phyloP scores from a whole-genome alignment of 257 asterid species.

The Solanum lignicaule region DNA sequence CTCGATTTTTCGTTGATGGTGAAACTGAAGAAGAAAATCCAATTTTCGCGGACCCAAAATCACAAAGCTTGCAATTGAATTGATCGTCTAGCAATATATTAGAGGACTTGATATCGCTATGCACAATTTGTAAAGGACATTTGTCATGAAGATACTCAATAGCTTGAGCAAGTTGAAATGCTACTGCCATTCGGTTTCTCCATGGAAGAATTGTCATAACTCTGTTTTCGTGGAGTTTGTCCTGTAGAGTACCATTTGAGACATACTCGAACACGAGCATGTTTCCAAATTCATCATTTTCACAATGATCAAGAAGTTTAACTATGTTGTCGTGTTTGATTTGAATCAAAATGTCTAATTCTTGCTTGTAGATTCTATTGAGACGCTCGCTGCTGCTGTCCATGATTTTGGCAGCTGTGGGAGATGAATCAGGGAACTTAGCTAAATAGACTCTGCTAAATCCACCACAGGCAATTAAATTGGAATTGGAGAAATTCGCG shows the following conservation, averaged over 20 bases:
- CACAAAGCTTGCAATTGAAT: slow-evolving; percentile 64
- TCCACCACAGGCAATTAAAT: slow-evolving; percentile 58
- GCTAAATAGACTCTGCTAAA: slow-evolving; percentile 66
- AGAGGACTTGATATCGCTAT: slow-evolving; percentile 65
- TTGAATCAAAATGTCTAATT: slow-evolving; percentile 35
- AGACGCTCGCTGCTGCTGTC: slow-evolving; percentile 51
- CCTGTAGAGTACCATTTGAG: slow-evolving; percentile 51
- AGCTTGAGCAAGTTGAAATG: slow-evolving; percentile 58
- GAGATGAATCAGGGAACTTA: slow-evolving; percentile 18
- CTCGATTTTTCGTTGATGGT: slow-evolving; percentile 16
- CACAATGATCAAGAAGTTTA: slow-evolving; percentile 41
- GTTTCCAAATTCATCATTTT: slow-evolving; percentile 38
- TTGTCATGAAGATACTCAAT: slow-evolving; percentile 49
- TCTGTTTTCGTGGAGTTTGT: slow-evolving; percentile 29
- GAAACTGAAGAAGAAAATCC: slow-evolving; percentile 42
- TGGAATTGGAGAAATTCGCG: slow-evolving; percentile 19
- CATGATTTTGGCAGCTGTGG: slow-evolving; percentile 50
- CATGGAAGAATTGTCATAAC: slow-evolving; percentile 21
- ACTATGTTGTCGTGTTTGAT: slow-evolving; percentile 45
- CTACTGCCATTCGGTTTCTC: slow-evolving; percentile 44
- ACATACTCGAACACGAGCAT: slow-evolving; percentile 38
- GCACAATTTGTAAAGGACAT: slow-evolving; percentile 45
- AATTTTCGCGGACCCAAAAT: slow-evolving; percentile 62
- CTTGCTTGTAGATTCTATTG: slow-evolving; percentile 34
- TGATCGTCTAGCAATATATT: slow-evolving; percentile 43